Evolutionary conservation across 1,284 basidiomycete genomes (phyloP).

Genomic region (Sporisorium scitamineum): DNA sequence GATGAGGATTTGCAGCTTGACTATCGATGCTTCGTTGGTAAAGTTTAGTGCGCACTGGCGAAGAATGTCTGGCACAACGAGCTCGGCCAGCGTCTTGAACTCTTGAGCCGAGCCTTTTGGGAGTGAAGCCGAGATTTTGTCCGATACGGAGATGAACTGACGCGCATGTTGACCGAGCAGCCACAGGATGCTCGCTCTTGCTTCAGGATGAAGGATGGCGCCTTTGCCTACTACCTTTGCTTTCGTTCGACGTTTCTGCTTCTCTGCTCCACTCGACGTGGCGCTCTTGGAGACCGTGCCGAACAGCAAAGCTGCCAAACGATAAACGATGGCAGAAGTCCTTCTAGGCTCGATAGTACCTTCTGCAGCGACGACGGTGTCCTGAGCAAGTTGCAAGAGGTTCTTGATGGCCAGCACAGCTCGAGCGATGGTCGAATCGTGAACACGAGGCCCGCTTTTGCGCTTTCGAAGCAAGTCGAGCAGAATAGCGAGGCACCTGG

Average conservation of each 20-base stretch:
- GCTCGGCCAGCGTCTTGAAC: slow-evolving; percentile 51
- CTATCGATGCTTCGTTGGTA: slow-evolving; percentile 45
- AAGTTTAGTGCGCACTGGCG: slow-evolving; percentile 63
- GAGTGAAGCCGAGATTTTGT: not conserved
- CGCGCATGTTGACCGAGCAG: slow-evolving; percentile 63
- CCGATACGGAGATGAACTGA: slow-evolving; percentile 18
- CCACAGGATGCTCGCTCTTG: slow-evolving; percentile 62
- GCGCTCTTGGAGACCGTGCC: slow-evolving; percentile 26
- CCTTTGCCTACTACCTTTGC: slow-evolving; percentile 53
- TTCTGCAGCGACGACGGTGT: not conserved
- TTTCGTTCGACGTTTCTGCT: slow-evolving; percentile 26
- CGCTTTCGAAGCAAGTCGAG: slow-evolving; percentile 36
- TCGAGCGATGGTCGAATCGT: slow-evolving; percentile 29
- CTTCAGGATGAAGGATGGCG: slow-evolving; percentile 44
- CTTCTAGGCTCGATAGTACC: slow-evolving; percentile 1
- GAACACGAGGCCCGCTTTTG: slow-evolving; percentile 19
- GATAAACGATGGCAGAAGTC: slow-evolving; percentile 48
- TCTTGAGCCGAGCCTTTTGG: not conserved
- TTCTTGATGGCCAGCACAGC: slow-evolving; percentile 47
- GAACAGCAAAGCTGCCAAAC: slow-evolving; percentile 55
- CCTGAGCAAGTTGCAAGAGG: slow-evolving; percentile 26
- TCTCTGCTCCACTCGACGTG: slow-evolving; percentile 1
- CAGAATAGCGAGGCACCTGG: slow-evolving; percentile 29
- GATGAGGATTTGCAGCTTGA: slow-evolving; percentile 60
- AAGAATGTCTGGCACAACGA: slow-evolving; percentile 62